phyloP scores from a whole-genome alignment of 371 early-diverging fungal genomes.

The Mortierella sp. region DNA sequence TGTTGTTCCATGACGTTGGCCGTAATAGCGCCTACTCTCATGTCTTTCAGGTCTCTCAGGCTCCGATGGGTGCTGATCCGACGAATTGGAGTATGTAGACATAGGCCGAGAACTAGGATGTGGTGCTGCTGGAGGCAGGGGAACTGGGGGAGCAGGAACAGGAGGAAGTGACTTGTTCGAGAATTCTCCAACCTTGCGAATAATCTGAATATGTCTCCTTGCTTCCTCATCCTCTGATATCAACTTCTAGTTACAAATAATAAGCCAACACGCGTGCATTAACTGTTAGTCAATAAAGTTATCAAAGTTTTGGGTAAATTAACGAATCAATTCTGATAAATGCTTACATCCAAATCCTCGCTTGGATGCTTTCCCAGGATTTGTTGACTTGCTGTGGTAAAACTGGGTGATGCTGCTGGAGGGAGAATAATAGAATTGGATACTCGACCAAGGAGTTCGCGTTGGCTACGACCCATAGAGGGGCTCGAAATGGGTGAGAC shows the following conservation, averaged over 20 bases:
- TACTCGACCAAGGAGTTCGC: constrained; percentile 31
- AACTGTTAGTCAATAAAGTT: no score
- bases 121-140: constrained; percentile 2
- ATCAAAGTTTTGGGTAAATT: background rate
- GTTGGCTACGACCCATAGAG: constrained; percentile 28
- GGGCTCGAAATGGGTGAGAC: constrained; percentile 39
- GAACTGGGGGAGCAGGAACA: constrained; percentile 15
- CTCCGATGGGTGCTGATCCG: constrained; percentile 35
- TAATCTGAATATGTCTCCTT: constrained; percentile 44
- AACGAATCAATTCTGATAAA: background rate
- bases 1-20: constrained; percentile 2
- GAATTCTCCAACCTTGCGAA: constrained; percentile 50
- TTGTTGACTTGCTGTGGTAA: constrained; percentile 38
- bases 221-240: constrained; percentile 48
- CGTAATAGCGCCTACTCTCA: constrained; percentile 9
- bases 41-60: constrained; percentile 10
- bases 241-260: constrained; percentile 20
- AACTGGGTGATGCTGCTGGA: constrained; percentile 32
- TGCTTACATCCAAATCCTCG: constrained; percentile 51
- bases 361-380: constrained; percentile 47
- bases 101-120: constrained; percentile 19
- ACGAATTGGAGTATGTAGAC: constrained; percentile 48
- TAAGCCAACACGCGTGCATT: no score
- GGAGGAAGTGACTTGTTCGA: constrained; percentile 51
- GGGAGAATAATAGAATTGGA: constrained; percentile 47